Conservation (phyloP, 306 rosid genomes). For the Bauhinia variegata region DNA sequence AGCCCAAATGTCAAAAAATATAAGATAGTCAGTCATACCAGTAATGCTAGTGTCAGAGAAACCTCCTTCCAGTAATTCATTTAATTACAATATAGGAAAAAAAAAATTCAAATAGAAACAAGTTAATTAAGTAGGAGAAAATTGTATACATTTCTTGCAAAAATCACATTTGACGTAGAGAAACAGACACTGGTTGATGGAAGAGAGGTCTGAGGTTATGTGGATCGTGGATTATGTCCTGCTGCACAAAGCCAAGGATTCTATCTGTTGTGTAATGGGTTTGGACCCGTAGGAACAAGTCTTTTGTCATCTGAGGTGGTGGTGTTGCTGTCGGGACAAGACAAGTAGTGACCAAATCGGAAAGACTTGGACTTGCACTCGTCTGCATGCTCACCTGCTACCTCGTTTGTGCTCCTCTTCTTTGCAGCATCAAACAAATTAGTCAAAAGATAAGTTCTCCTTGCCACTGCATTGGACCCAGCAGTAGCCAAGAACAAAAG, state of each 20-base stretch:
- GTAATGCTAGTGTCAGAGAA: constrained; percentile 15
- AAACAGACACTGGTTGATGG: not conserved
- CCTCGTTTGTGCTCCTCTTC: not conserved
- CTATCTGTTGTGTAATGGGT: constrained; percentile 85
- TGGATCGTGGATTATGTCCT: constrained; percentile 10
- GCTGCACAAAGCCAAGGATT: constrained; percentile 7
- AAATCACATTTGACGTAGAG: constrained; percentile 28
- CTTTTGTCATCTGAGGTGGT: constrained; percentile 61
- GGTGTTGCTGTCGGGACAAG: constrained; percentile 37
- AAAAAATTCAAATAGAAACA: constrained; percentile 21
- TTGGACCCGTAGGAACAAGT: constrained; percentile 86
- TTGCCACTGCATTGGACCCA: constrained; percentile 48
- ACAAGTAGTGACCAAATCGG: constrained; percentile 35
- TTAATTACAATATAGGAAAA: constrained; percentile 31
- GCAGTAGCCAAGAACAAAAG: constrained; percentile 52
- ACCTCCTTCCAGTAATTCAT: constrained; percentile 16
- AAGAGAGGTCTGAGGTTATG: constrained; percentile 12
- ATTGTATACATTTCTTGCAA: constrained; percentile 26
- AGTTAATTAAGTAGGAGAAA: constrained; percentile 20
- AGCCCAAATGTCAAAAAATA: not conserved
- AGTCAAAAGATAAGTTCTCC: constrained; percentile 37
- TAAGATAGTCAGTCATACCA: not conserved
- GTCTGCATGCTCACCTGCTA: constrained; percentile 6
- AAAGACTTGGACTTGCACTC: constrained; percentile 44
- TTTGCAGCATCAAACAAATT: constrained; percentile 33